Base-by-base conservation (phyloP, 1,284 basidiomycete genomes). In the Sparassis latifolia region DNA sequence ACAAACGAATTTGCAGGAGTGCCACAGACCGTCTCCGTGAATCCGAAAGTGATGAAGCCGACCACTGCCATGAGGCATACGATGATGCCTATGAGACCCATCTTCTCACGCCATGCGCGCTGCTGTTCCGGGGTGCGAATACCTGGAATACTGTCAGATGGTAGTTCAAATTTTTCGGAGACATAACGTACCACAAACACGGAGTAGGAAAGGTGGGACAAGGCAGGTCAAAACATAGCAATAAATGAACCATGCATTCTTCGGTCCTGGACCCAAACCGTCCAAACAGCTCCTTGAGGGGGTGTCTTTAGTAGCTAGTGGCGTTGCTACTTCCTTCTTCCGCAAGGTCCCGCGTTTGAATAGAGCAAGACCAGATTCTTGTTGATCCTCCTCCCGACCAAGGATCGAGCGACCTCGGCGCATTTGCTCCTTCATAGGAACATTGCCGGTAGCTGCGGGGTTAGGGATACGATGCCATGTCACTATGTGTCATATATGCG, bases 41-140 rank as follows among this genome's bases (percentile, higher is more conserved):
- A 99, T n/a, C 97, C 96, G 71, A 99, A 99, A 2, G 96, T 99
- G 66, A 99, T 78, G 80, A 94, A 99, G 69, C 95, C 96, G 65
- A 99, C 97, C 44, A 76, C 80, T 28, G 88, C 87, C 96, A 99
- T 98, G 58, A 94, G 80, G 27, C 68, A 5, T 12, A 81, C 66
- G 60, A 97, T 92, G 68, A 98, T 79, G 56, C 77, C 74, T 51
- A 99, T 74, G 33, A 99, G 80, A 35, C 96, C 96, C 70, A 98
- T 95, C 76, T 99, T 99, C 71, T 99, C 96, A 55, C 97, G 80
- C 92, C 95, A 99, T 41, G 96, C 96, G 49, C 93, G 84, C 69
- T 96, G 93, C 60, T 92, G 89, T 59, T 99, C 97, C 0, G 93
- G 90, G 20, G 89, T 96, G 53, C 81, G 80, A 61, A 97, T 89